Evolutionary conservation across 306 rosid genomes (phyloP).

Genomic region (Pterocarpus macrocarpus): DNA sequence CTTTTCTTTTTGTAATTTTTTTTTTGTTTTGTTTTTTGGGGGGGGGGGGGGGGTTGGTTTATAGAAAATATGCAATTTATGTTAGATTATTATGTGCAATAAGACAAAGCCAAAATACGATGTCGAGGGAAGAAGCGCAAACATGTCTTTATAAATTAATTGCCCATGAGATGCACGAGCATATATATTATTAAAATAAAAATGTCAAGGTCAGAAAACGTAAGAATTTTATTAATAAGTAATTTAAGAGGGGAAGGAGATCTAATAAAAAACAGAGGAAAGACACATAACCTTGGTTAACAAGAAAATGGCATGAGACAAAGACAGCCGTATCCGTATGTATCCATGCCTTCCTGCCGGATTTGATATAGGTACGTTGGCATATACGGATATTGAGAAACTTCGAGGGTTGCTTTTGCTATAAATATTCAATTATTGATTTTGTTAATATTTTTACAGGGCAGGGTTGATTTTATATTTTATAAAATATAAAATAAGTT

Average conservation of each 20-base stretch:
- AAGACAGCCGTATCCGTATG: not conserved
- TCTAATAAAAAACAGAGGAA: not conserved
- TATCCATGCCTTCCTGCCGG: not conserved
- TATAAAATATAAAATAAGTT: too few relatives aligned
- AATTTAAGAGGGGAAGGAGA: not conserved
- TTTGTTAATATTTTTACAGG: not conserved
- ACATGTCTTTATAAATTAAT: not conserved
- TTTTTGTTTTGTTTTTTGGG: too few relatives aligned
- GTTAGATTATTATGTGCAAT: not conserved
- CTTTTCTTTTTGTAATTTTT: too few relatives aligned
- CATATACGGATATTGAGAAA: constrained; percentile 3
- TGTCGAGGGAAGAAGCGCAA: not conserved
- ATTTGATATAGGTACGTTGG: not conserved
- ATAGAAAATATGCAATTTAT: not conserved
- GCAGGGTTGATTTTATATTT: not conserved
- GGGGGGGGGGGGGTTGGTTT: too few relatives aligned
- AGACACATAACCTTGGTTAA: not conserved
- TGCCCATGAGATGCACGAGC: not conserved
- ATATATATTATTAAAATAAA: too few relatives aligned
- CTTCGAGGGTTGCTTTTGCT: not conserved
- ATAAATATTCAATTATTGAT: not conserved
- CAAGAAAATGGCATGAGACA: not conserved
- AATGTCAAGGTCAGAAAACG: too few relatives aligned
- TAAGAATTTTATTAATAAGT: too few relatives aligned
- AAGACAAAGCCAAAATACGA: not conserved